Conservation (phyloP, 2,329 filamentous ascomycete species). For the Acrodontium crateriforme region DNA sequence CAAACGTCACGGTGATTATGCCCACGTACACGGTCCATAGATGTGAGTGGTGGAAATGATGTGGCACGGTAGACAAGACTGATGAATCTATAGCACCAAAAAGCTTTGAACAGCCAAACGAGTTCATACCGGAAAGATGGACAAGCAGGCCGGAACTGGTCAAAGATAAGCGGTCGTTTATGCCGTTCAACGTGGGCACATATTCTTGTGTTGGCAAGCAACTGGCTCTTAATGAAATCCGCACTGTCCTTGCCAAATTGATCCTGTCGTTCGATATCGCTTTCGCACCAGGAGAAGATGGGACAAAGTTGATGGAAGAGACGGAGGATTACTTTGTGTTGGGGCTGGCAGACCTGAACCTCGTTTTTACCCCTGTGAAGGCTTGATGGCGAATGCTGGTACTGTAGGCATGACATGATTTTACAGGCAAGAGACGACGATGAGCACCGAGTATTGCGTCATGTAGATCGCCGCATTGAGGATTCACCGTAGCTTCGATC, state of each 20-base stretch:
- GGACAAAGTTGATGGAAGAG: neutral
- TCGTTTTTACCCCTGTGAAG: neutral
- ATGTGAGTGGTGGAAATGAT: no score
- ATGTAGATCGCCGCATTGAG: no score
- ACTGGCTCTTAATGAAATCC: neutral
- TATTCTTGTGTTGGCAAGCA: neutral
- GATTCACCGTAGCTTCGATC: no score
- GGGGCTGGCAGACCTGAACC: neutral
- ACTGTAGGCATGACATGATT: no score
- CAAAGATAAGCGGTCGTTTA: neutral
- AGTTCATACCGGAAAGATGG: neutral
- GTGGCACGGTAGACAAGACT: no score
- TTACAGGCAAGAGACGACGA: no score
- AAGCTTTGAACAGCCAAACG: neutral
- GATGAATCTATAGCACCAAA: no score
- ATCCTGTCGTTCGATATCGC: neutral
- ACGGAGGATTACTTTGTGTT: slow-evolving; percentile 1
- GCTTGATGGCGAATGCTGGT: no score
- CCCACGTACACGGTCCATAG: neutral
- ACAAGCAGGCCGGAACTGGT: neutral
- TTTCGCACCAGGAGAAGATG: neutral
- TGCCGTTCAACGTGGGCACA: neutral
- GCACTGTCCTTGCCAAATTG: neutral
- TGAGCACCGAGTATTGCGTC: no score
- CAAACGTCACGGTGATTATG: neutral